phyloP scores from a whole-genome alignment of 2,329 filamentous ascomycete species.

The Sordariomycetes sp. region DNA sequence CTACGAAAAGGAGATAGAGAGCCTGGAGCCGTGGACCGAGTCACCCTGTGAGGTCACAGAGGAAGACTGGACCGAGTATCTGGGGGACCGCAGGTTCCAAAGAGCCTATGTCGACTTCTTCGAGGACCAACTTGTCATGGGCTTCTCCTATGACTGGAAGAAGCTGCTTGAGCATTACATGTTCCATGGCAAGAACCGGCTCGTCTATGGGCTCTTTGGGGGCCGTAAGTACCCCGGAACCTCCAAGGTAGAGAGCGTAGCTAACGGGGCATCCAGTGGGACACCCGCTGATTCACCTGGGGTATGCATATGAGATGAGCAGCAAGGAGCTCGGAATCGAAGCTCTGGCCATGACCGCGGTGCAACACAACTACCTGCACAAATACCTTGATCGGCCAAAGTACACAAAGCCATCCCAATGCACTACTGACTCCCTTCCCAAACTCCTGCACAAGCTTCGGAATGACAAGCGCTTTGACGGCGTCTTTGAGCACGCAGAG shows the following conservation, averaged over 20 bases:
- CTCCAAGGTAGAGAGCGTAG: background rate
- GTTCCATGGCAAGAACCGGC: conserved; percentile 60
- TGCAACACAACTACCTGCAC: conserved; percentile 48
- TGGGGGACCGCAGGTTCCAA: conserved; percentile 74
- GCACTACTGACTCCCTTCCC: conserved; percentile 50
- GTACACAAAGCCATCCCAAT: conserved; percentile 55
- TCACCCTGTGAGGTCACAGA: conserved; percentile 76
- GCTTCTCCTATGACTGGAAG: conserved; percentile 75
- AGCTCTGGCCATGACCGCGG: conserved; percentile 59
- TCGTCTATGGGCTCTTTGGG: conserved; percentile 70
- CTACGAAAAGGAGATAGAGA: conserved; percentile 65
- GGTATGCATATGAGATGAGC: conserved; percentile 84
- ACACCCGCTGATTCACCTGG: conserved; percentile 87
- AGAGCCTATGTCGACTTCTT: conserved; percentile 91
- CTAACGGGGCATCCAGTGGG: conserved; percentile 46
- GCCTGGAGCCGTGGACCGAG: conserved; percentile 70
- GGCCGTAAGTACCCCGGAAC: conserved; percentile 51
- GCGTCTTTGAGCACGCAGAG: conserved; percentile 47
- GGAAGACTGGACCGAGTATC: conserved; percentile 76
- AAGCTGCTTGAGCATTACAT: conserved; percentile 66
- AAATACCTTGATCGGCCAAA: conserved; percentile 61
- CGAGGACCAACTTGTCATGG: conserved; percentile 73
- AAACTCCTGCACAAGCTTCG: conserved; percentile 63
- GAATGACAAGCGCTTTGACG: conserved; percentile 59
- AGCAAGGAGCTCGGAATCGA: conserved; percentile 83